These are phyloP conservation scores for Zasmidium cellare DNA, from an alignment of 2,329 filamentous ascomycete genomes.

Conservation along the genomic window DNA sequence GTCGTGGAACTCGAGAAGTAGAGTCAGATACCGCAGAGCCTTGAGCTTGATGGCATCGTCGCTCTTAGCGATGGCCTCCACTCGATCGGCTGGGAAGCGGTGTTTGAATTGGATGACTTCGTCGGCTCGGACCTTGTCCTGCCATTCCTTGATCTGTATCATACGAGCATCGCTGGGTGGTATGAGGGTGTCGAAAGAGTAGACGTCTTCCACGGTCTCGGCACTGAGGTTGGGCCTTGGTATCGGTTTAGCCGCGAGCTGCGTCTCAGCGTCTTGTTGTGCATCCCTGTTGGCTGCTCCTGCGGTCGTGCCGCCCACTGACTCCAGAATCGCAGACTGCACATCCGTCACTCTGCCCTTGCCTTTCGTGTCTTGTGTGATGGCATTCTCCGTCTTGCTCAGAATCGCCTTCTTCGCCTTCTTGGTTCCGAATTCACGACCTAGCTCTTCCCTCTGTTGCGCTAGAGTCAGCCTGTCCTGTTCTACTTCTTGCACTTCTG, in stretches of 20 bases:
- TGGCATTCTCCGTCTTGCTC: constrained; percentile 69
- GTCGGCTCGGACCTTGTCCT: constrained; percentile 62
- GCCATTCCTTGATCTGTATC: constrained; percentile 73
- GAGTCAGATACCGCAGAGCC: constrained; percentile 49
- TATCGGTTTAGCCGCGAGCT: constrained; percentile 70
- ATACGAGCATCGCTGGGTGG: constrained; percentile 66
- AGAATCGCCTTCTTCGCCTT: constrained; percentile 78
- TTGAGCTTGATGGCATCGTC: constrained; percentile 50
- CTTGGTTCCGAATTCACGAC: constrained; percentile 79
- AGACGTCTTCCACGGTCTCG: constrained; percentile 69
- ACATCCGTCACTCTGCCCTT: constrained; percentile 56
- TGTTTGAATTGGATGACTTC: constrained; percentile 58
- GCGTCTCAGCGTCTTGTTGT: constrained; percentile 63
- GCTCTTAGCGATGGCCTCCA: constrained; percentile 58
- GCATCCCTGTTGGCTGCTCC: constrained; percentile 65
- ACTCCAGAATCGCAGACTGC: constrained; percentile 61
- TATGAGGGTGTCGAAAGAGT: constrained; percentile 66
- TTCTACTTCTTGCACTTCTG: constrained; percentile 43
- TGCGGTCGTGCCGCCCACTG: constrained; percentile 61
- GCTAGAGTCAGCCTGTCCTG: constrained; percentile 44
- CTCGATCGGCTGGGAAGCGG: constrained; percentile 65
- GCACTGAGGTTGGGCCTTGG: constrained; percentile 69
- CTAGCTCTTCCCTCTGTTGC: constrained; percentile 67
- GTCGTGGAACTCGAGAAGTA: constrained; percentile 50
- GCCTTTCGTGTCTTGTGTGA: constrained; percentile 50